Evolutionary conservation across 495 filamentous ascomycete genomes (phyloP).

Genomic region (Penicillium dipodomyicola): DNA sequence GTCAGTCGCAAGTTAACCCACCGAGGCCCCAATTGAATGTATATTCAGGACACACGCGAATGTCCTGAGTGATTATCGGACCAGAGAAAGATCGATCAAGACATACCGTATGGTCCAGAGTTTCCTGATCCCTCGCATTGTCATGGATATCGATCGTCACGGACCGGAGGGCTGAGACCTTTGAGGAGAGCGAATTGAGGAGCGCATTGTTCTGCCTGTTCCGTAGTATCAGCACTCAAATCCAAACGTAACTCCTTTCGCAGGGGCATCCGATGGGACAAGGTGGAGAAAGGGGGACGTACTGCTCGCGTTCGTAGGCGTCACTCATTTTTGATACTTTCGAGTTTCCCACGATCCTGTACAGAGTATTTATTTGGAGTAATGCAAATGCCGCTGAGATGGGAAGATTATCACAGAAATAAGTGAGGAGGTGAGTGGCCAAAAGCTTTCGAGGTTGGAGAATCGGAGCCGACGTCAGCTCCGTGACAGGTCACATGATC

Average conservation of each 20-base stretch:
- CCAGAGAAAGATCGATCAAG: slow-evolving; percentile 2
- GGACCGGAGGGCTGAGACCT: slow-evolving; percentile 85
- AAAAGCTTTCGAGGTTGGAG: not conserved
- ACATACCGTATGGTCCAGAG: slow-evolving; percentile 82
- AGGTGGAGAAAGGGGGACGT: slow-evolving; percentile 21
- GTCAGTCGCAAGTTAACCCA: slow-evolving; percentile 8
- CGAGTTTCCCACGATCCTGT: not conserved
- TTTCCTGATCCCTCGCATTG: slow-evolving; percentile 78
- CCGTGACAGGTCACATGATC: slow-evolving; percentile 4
- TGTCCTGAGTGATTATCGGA: not conserved
- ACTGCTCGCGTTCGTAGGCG: slow-evolving; percentile 89
- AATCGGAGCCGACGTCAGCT: slow-evolving; percentile 7
- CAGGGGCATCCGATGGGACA: slow-evolving; percentile 1
- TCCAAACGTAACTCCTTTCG: not conserved
- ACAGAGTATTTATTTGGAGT: not conserved
- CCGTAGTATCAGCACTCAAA: slow-evolving; percentile 11
- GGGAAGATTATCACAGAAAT: not conserved
- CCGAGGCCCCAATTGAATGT: not conserved
- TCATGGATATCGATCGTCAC: slow-evolving; percentile 99
- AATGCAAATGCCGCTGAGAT: not conserved
- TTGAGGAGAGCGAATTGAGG: slow-evolving; percentile 82
- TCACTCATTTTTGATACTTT: slow-evolving; percentile 69
- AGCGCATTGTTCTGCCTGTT: slow-evolving; percentile 89
- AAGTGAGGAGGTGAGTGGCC: slow-evolving; percentile 6
- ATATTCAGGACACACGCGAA: not conserved